Evolutionary conservation across 352 stramenopile genomes (phyloP).

Genomic region (Pythium sukuiense): DNA sequence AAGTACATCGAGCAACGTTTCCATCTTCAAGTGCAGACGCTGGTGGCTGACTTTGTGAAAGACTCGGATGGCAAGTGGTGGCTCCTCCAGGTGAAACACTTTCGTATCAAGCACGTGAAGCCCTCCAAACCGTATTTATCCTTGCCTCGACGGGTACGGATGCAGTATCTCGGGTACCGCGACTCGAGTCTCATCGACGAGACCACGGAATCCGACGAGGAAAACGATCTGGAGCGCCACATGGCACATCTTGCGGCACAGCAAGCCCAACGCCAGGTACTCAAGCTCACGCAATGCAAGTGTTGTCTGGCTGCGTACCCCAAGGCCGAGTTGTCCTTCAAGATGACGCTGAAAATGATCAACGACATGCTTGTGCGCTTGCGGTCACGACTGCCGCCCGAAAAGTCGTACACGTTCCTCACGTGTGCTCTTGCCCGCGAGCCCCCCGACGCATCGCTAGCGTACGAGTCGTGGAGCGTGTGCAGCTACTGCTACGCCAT

Average conservation of each 20-base stretch:
- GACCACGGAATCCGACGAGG: conserved; percentile 51
- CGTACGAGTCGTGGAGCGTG: conserved; percentile 85
- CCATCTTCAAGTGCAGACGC: conserved; percentile 55
- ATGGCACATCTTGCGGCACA: conserved; percentile 25
- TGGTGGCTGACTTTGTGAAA: conserved; percentile 76
- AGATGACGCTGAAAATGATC: conserved; percentile 90
- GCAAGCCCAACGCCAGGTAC: conserved; percentile 59
- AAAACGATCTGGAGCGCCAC: conserved; percentile 15
- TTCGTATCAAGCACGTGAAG: conserved; percentile 40
- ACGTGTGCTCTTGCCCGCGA: conserved; percentile 44
- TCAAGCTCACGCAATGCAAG: conserved; percentile 78
- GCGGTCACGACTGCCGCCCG: conserved; percentile 46
- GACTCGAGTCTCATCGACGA: conserved; percentile 69
- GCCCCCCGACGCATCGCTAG: conserved; percentile 47
- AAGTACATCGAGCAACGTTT: conserved; percentile 71
- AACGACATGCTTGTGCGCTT: conserved; percentile 77
- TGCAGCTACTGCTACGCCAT: conserved; percentile 85
- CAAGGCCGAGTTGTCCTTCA: conserved; percentile 77
- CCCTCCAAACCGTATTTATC: conserved; percentile 40
- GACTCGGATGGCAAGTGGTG: conserved; percentile 69
- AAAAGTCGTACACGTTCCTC: conserved; percentile 56
- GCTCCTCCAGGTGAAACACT: conserved; percentile 80
- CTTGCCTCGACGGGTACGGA: conserved; percentile 40
- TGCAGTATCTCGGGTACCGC: conserved; percentile 62
- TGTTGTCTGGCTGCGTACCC: conserved; percentile 74